Conservation (phyloP, 352 stramenopile species). For the Globisporangium nodosum region DNA sequence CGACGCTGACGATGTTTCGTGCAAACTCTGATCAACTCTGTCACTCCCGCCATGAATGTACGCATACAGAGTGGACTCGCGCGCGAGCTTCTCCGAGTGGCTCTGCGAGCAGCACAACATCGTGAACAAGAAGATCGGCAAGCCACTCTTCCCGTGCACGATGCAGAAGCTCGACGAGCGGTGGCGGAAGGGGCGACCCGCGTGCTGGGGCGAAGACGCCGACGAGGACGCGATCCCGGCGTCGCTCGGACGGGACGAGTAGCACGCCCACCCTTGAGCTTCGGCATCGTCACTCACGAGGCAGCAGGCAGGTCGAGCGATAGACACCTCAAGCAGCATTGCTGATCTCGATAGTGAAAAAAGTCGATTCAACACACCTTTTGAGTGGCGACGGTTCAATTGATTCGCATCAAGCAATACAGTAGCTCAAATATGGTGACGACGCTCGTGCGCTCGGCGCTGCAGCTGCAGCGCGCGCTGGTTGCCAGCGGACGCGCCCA, state of each 20-base stretch:
- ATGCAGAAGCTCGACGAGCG: constrained; percentile 92
- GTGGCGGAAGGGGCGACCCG: constrained; percentile 90
- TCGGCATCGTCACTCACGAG: not conserved
- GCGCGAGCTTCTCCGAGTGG: constrained; percentile 92
- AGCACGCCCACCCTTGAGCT: not conserved
- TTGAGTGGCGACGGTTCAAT: constrained; percentile 2
- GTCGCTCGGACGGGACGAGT: constrained; percentile 17
- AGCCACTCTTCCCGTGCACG: constrained; percentile 91
- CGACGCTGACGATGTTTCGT: not conserved
- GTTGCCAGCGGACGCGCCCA: not conserved
- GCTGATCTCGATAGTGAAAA: not conserved
- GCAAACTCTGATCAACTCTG: not conserved
- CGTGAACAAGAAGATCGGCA: constrained; percentile 97
- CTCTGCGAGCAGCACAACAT: constrained; percentile 97
- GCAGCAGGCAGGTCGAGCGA: too few species aligned
- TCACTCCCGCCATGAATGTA: not conserved
- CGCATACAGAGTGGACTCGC: constrained; percentile 77
- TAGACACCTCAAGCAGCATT: not conserved
- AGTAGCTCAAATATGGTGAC: not conserved
- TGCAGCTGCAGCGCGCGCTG: not conserved
- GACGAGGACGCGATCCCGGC: constrained; percentile 24
- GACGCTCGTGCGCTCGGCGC: not conserved
- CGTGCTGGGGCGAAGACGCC: constrained; percentile 74
- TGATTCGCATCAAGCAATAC: not conserved
- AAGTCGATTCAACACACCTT: not conserved